phyloP scores from a whole-genome alignment of 2,329 filamentous ascomycete genomes.

The Scedosporium aurantiacum region DNA sequence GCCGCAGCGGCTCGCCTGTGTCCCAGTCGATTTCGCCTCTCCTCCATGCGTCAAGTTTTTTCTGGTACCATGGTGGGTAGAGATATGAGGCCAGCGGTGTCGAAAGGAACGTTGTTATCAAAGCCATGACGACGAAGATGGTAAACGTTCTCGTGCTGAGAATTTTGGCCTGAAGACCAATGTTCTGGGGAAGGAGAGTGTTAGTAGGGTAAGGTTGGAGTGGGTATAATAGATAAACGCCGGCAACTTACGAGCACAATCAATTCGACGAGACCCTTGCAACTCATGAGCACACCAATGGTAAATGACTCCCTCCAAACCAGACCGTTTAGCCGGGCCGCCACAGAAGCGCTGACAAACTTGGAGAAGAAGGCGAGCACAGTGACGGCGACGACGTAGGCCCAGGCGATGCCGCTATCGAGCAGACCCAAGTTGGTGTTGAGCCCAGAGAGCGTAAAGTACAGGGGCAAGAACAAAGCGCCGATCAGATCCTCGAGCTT shows the following conservation, averaged over 20 bases:
- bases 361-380: constrained; percentile 75
- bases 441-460: constrained; percentile 85
- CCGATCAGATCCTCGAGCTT: constrained; percentile 89
- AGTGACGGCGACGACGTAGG: constrained; percentile 75
- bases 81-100: constrained; percentile 63
- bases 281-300: constrained; percentile 89
- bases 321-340: constrained; percentile 63
- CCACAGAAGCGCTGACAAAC: constrained; percentile 69
- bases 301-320: constrained; percentile 85
- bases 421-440: constrained; percentile 80
- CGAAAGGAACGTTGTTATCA: constrained; percentile 75
- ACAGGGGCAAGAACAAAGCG: constrained; percentile 75
- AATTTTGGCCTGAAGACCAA: constrained; percentile 74
- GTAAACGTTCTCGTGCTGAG: constrained; percentile 75
- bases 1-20: constrained; percentile 26
- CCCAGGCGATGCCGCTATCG: constrained; percentile 75
- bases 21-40: constrained; percentile 86
- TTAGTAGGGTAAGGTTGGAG: background rate
- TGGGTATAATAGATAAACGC: background rate
- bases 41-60: constrained; percentile 47
- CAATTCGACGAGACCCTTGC: constrained; percentile 87
- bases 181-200: constrained; percentile 31
- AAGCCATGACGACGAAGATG: constrained; percentile 89
- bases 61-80: constrained; percentile 56
- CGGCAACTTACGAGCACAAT: constrained; percentile 66